Evolutionary conservation across 805 yeast genomes (phyloP), one percentile per base, ranked within the genome.

Genomic region (Candida chauliodis): DNA sequence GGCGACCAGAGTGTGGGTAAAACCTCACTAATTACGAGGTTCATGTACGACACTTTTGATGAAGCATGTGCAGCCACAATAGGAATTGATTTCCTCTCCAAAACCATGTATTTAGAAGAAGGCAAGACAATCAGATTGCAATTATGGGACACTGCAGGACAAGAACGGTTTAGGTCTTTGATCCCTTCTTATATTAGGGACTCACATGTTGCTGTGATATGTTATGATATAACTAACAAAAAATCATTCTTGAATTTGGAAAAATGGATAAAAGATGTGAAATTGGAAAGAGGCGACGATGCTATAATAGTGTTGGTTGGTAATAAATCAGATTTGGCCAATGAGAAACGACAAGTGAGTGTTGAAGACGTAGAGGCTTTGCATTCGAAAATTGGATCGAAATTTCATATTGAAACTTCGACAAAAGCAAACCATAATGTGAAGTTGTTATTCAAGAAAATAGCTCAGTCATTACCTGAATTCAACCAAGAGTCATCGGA

Each of bases 1-100:
- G 99, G 99, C n/a, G 99, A 91, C 60, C 95, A 88, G 61, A 87
- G 93, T 55, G 84, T 91, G 28, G 99, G 99, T 29, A 91, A 91
- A 59, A 91, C 99, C 4, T 91, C 98, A 2, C 74, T 91, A 44
- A 87, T 91, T 49, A 90, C 98, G n/a, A 73, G 98, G 48, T 91
- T 93, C 67, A 91, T 91, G 98, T 91, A 91, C 59, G 98, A 93
- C 58, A 84, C 96, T 14, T 91, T 91, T 60, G 97, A 91, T 60
- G 91, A 93, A 26, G 95, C 90, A 57, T 93, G 93, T 58, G 88
- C 88, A 0, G 98, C 99, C 13, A 91, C 99, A 0, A 89, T 93
- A 38, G 99, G 99, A 18, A 93, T 93, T 45, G 98, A 93, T 59
- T 93, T 93, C 56, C 75, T 93, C 48, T 85, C 95, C 27, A 91